Percentiles rank a stretch among this genome's conserved stretches.
Evolutionary conservation across 2,329 filamentous ascomycete genomes (phyloP).

Genomic region (Colletotrichum lindemuthianum): DNA sequence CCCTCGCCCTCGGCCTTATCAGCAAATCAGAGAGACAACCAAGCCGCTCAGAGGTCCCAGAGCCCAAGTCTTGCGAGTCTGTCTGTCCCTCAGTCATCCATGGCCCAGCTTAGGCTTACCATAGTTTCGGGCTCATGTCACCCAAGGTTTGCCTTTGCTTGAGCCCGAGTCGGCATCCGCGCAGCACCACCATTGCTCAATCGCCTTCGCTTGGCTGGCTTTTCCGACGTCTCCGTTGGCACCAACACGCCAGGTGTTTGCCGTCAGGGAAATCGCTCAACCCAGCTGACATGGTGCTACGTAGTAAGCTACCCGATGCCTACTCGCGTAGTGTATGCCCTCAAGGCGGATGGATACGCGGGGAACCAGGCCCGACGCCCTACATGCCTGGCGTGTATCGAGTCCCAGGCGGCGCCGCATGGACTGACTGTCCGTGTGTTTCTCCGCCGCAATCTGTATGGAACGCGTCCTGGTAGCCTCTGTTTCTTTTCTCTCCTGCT

Average conservation of each 20-base stretch:
- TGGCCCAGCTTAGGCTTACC: too few species aligned
- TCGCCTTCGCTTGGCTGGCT: background rate
- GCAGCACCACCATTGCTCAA: too few species aligned
- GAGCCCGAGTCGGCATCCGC: background rate
- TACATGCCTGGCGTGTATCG: slow-evolving; percentile 19
- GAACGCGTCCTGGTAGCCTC: slow-evolving; percentile 2
- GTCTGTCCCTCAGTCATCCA: too few species aligned
- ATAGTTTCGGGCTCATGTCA: background rate
- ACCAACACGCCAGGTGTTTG: background rate
- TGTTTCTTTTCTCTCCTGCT: background rate
- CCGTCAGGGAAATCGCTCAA: slow-evolving; percentile 19
- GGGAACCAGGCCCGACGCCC: slow-evolving; percentile 21
- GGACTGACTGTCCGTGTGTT: slow-evolving; percentile 22
- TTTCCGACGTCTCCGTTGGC: slow-evolving; percentile 1
- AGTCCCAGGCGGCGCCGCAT: slow-evolving; percentile 11
- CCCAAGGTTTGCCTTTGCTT: slow-evolving; percentile 12
- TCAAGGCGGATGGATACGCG: slow-evolving; percentile 24
- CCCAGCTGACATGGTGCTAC: background rate
- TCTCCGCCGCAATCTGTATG: slow-evolving; percentile 1
- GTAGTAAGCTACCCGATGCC: too few species aligned
- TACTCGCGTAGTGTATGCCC: background rate
- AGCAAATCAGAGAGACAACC: slow-evolving; percentile 3
- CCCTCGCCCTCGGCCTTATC: background rate
- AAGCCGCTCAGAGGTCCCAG: slow-evolving; percentile 5
- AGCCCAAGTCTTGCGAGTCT: slow-evolving; percentile 9